phyloP scores from a whole-genome alignment of 129 eudicot species.

The Daucus carota region DNA sequence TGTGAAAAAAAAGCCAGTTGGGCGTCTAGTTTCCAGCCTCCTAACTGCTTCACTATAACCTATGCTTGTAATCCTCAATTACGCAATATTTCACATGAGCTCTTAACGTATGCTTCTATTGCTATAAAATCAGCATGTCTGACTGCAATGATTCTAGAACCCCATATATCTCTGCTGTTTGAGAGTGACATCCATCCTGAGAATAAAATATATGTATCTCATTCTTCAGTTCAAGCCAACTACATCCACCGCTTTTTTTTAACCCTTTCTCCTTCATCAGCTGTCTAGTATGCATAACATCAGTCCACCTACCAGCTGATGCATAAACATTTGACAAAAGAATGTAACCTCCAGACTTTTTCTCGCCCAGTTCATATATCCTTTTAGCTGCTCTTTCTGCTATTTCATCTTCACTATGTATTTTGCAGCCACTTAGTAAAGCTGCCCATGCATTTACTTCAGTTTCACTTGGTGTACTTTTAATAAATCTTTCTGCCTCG shows the following conservation, averaged over 20 bases:
- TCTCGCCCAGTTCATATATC: constrained; percentile 37
- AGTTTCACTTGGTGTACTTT: constrained; percentile 49
- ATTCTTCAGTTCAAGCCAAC: constrained; percentile 69
- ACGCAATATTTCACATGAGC: background rate
- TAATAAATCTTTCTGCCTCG: constrained; percentile 50
- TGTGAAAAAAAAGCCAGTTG: background rate
- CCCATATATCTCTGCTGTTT: constrained; percentile 34
- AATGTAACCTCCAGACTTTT: constrained; percentile 56
- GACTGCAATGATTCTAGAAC: constrained; percentile 37
- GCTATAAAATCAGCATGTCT: constrained; percentile 31
- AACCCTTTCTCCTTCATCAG: constrained; percentile 57
- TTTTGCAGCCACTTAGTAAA: constrained; percentile 57
- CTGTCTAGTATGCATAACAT: constrained; percentile 46
- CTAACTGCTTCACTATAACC: background rate
- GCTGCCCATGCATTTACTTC: constrained; percentile 65
- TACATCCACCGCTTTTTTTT: constrained; percentile 61
- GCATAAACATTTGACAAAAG: constrained; percentile 59
- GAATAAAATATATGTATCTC: constrained; percentile 44
- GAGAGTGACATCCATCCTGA: constrained; percentile 45
- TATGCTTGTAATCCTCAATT: background rate
- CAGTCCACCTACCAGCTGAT: constrained; percentile 58
- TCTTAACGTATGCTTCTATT: background rate
- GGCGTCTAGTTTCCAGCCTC: too few relatives aligned
- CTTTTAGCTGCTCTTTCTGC: constrained; percentile 39
- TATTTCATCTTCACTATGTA: constrained; percentile 30